phyloP scores from a whole-genome alignment of 768 basidiomycete species.

The Mycena belliarum region DNA sequence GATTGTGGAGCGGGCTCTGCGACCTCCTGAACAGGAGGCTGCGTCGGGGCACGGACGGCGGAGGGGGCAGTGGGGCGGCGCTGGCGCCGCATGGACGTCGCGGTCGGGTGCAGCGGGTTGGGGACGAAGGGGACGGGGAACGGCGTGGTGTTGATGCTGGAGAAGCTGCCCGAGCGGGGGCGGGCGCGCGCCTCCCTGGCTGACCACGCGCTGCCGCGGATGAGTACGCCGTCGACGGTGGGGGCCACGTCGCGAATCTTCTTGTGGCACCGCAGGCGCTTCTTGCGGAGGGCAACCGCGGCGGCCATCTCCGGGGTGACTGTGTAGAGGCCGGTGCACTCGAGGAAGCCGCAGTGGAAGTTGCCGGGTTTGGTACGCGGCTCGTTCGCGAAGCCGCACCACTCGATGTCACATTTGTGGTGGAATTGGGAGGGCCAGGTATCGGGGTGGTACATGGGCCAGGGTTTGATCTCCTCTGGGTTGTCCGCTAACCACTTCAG shows the following conservation, averaged over 20 bases:
- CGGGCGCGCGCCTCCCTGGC: not conserved
- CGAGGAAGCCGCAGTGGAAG: constrained; percentile 11
- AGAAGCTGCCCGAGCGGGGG: not conserved
- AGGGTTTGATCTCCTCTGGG: not conserved
- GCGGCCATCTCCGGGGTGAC: constrained; percentile 8
- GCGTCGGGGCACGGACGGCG: no score
- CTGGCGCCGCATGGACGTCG: not conserved
- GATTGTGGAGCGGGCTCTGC: no score
- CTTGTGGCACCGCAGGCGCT: no score
- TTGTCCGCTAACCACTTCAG: no score
- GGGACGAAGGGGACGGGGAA: not conserved
- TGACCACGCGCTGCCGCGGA: not conserved
- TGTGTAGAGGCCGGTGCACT: not conserved
- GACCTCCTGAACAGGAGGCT: no score
- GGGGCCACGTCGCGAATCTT: not conserved
- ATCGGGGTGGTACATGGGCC: not conserved
- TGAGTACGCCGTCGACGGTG: not conserved
- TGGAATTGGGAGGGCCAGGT: constrained; percentile 38
- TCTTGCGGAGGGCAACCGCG: not conserved
- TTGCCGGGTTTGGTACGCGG: constrained; percentile 24
- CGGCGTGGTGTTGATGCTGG: constrained; percentile 5
- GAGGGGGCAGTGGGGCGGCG: not conserved
- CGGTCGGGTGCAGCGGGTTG: not conserved
- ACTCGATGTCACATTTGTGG: constrained; percentile 35
- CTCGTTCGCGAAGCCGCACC: constrained; percentile 32